phyloP scores from a whole-genome alignment of 2,329 filamentous ascomycete genomes.

The Graphilbum sp. region DNA sequence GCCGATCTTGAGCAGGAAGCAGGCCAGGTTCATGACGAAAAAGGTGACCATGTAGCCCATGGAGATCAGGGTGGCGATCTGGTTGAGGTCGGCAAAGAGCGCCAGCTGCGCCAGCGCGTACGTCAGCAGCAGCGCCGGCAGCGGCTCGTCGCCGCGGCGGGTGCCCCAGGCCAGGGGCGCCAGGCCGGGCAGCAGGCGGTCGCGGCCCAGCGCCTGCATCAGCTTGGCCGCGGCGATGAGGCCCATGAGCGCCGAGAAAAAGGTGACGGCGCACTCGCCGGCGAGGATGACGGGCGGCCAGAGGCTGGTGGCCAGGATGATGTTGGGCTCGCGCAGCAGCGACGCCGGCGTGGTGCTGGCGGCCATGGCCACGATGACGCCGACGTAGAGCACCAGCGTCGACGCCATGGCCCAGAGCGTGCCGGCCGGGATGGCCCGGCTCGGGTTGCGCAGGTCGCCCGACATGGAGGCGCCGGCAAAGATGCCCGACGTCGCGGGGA shows the following conservation, averaged over 20 bases:
- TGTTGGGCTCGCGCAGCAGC: conserved; percentile 58
- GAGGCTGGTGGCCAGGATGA: conserved; percentile 69
- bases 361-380: conserved; percentile 66
- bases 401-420: conserved; percentile 62
- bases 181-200: conserved; percentile 63
- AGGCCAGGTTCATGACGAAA: conserved; percentile 73
- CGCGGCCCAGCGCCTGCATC: conserved; percentile 65
- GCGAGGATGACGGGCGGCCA: conserved; percentile 58
- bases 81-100: conserved; percentile 70
- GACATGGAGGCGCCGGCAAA: conserved; percentile 77
- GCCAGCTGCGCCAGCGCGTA: conserved; percentile 62
- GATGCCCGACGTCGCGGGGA: conserved; percentile 51
- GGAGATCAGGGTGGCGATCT: conserved; percentile 76
- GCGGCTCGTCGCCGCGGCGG: conserved; percentile 54
- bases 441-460: conserved; percentile 67
- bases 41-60: conserved; percentile 86
- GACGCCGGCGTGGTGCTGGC: conserved; percentile 58
- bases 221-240: conserved; percentile 74
- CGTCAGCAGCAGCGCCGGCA: conserved; percentile 60
- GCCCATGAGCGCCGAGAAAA: conserved; percentile 79
- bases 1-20: conserved; percentile 71
- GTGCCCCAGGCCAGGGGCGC: conserved; percentile 60
- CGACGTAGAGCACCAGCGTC: conserved; percentile 59
- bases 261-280: conserved; percentile 66
- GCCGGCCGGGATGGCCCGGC: conserved; percentile 71